phyloP scores from a whole-genome alignment of 177 flowering plant genomes.

The Telopea speciosissima region DNA sequence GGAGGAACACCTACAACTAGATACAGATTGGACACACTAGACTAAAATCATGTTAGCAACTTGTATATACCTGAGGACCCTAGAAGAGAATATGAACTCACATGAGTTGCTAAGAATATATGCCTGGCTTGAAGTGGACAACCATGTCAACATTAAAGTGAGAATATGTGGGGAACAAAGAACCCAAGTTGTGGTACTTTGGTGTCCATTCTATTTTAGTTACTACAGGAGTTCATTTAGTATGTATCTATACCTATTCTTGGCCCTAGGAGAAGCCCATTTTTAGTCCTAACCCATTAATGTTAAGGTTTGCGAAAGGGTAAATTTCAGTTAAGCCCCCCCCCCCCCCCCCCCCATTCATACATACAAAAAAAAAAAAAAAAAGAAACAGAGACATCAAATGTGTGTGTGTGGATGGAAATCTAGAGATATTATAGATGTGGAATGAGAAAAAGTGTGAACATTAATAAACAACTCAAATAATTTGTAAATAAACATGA shows the following conservation, averaged over 20 bases:
- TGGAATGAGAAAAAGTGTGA: too few species aligned
- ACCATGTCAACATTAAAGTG: neutral
- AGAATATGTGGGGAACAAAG: neutral
- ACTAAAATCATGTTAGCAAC: neutral
- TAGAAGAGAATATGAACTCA: conserved; percentile 1
- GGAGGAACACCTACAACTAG: conserved; percentile 1
- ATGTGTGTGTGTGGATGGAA: too few species aligned
- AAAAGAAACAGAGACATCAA: too few species aligned
- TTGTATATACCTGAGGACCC: neutral
- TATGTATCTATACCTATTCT: neutral
- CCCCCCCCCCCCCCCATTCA: too few species aligned
- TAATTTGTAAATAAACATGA: too few species aligned
- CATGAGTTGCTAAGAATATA: conserved; percentile 1
- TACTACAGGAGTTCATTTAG: neutral
- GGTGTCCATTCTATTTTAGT: conserved; percentile 3
- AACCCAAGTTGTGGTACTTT: conserved; percentile 10
- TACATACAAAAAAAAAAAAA: neutral
- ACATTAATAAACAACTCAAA: too few species aligned
- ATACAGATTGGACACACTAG: neutral
- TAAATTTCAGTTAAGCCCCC: neutral
- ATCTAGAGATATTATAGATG: too few species aligned
- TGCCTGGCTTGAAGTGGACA: conserved; percentile 12
- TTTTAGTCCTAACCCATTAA: neutral
- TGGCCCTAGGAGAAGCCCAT: neutral
- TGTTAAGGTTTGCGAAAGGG: neutral